These are phyloP conservation scores for Lepidium didymum DNA, from an alignment of 345 rosid genomes.

Conservation along the genomic window DNA sequence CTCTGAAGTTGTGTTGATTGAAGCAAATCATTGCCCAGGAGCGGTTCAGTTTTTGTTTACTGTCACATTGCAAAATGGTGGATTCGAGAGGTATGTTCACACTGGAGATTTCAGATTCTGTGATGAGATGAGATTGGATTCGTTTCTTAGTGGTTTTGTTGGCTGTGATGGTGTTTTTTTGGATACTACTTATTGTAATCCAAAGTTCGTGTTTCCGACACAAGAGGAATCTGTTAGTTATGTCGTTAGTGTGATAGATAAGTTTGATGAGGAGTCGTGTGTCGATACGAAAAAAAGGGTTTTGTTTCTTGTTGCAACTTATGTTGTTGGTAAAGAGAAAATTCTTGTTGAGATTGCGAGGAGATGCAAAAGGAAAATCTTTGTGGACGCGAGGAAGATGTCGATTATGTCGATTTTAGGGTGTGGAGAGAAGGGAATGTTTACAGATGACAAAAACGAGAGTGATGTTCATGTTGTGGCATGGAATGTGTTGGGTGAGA, in stretches of 20 bases:
- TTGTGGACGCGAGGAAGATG: conserved; percentile 66
- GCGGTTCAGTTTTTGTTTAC: conserved; percentile 79
- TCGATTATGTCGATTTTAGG: conserved; percentile 53
- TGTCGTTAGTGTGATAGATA: conserved; percentile 52
- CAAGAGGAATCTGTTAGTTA: conserved; percentile 77
- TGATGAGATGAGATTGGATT: conserved; percentile 47
- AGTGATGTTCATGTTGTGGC: conserved; percentile 85
- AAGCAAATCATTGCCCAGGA: conserved; percentile 90
- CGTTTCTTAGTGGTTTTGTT: conserved; percentile 37
- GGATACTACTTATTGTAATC: conserved; percentile 86
- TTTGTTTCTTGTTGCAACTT: conserved; percentile 87
- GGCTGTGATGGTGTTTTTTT: conserved; percentile 71
- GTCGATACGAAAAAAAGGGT: conserved; percentile 25
- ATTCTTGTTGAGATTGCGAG: conserved; percentile 60
- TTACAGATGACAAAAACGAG: conserved; percentile 51
- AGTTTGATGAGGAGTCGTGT: conserved; percentile 32
- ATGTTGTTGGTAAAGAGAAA: conserved; percentile 84
- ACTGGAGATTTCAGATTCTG: conserved; percentile 78
- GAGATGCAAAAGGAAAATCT: conserved; percentile 56
- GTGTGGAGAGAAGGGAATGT: conserved; percentile 43
- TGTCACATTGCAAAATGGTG: conserved; percentile 28
- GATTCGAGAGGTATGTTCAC: conserved; percentile 54
- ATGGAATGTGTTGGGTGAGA: conserved; percentile 91
- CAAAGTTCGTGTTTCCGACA: conserved; percentile 60
- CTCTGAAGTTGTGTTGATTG: conserved; percentile 51